phyloP scores from a whole-genome alignment of 352 stramenopile species.

The Aphanomyces astaci region DNA sequence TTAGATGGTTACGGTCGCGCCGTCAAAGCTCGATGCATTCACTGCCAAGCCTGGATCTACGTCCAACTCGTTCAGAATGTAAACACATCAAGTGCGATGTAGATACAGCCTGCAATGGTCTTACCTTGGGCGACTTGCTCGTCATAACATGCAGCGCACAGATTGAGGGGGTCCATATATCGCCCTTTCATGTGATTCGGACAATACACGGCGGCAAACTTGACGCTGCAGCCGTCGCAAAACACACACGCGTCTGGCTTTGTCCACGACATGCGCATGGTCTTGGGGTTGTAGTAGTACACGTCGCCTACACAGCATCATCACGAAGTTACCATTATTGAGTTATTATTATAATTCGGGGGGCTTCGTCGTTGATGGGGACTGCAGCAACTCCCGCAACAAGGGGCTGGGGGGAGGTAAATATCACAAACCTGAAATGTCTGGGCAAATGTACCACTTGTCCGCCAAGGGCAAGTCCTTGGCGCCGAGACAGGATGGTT shows the following conservation, averaged over 20 bases:
- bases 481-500: conserved; percentile 45
- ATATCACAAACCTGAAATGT: conserved; percentile 40
- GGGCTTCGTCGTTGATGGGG: no score
- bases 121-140: background rate
- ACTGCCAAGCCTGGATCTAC: background rate
- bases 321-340: no score
- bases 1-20: background rate
- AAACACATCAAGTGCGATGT: no score
- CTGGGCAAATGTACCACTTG: conserved; percentile 51
- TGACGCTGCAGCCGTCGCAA: conserved; percentile 1
- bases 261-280: conserved; percentile 51
- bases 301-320: conserved; percentile 31
- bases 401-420: no score
- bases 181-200: background rate
- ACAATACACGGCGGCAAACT: conserved; percentile 1
- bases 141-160: background rate
- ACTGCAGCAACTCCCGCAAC: no score
- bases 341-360: no score
- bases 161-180: background rate
- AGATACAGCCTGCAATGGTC: no score
- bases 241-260: conserved; percentile 35
- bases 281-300: conserved; percentile 64
- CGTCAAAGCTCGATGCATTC: background rate
- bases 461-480: conserved; percentile 51
- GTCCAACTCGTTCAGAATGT: no score